Conservation (phyloP, 495 filamentous ascomycete species). For the Lophiostoma macrostomum region DNA sequence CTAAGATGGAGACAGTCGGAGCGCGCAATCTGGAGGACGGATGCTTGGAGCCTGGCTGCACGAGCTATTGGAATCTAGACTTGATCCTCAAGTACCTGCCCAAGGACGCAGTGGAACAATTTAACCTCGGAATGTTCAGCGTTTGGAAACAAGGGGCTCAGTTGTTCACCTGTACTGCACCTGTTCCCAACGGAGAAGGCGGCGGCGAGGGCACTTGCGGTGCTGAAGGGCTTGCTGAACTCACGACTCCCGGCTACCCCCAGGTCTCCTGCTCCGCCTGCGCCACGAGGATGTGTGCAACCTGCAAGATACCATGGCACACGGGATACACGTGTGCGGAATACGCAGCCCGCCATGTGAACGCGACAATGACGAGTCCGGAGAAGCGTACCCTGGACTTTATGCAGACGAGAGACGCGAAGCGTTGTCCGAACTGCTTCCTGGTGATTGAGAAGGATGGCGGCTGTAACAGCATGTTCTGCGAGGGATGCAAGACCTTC, state of each 20-base stretch:
- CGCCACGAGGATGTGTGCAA: not conserved
- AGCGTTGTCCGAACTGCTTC: slow-evolving; percentile 25
- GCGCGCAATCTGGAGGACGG: slow-evolving; percentile 4
- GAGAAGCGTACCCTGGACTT: slow-evolving; percentile 17
- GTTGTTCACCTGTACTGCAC: not conserved
- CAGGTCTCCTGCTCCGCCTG: slow-evolving; percentile 12
- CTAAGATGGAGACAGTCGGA: slow-evolving; percentile 3
- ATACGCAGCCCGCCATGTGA: not conserved
- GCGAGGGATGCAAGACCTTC: slow-evolving; percentile 15
- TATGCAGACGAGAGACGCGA: slow-evolving; percentile 19
- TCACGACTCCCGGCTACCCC: slow-evolving; percentile 7
- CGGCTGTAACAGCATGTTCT: slow-evolving; percentile 22
- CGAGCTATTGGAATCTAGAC: not conserved
- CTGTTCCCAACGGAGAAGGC: too few relatives aligned
- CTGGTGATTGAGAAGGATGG: slow-evolving; percentile 28
- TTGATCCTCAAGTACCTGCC: slow-evolving; percentile 13
- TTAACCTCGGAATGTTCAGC: slow-evolving; percentile 11
- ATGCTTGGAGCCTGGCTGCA: slow-evolving; percentile 19
- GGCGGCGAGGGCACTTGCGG: not conserved
- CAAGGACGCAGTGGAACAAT: not conserved
- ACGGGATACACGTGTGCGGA: slow-evolving; percentile 10
- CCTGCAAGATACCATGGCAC: slow-evolving; percentile 14
- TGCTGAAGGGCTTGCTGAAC: slow-evolving; percentile 4
- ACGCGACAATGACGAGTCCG: slow-evolving; percentile 11
- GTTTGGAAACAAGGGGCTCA: not conserved